Evolutionary conservation across 345 rosid genomes (phyloP).

Genomic region (Populus alba): DNA sequence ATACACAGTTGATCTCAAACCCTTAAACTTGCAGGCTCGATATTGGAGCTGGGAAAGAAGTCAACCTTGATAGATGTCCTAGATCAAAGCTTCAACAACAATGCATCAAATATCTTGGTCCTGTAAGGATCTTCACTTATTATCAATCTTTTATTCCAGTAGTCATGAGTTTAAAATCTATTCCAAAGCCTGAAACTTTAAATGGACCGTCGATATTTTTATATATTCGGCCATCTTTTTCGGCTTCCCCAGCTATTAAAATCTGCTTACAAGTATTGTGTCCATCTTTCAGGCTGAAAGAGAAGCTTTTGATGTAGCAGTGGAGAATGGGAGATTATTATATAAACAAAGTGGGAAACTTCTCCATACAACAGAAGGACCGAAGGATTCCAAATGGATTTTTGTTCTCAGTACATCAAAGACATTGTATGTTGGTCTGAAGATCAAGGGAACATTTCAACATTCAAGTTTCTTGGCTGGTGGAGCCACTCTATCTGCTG

Average conservation of each 20-base stretch:
- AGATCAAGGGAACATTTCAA: conserved; percentile 81
- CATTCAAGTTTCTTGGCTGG: conserved; percentile 94
- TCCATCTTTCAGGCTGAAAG: conserved; percentile 57
- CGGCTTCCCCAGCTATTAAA: neutral
- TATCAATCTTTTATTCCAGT: neutral
- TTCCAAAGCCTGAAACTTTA: neutral
- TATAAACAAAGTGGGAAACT: conserved; percentile 53
- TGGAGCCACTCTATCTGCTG: conserved; percentile 87
- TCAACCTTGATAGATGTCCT: conserved; percentile 64
- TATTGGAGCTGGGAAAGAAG: conserved; percentile 78
- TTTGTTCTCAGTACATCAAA: conserved; percentile 78
- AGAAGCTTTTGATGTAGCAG: conserved; percentile 53
- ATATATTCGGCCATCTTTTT: neutral
- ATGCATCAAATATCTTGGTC: conserved; percentile 93
- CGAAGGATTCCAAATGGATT: conserved; percentile 75
- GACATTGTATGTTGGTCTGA: conserved; percentile 59
- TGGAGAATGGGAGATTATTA: conserved; percentile 48
- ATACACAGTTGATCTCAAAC: conserved; percentile 15
- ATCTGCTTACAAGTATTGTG: neutral
- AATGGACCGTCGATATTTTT: neutral
- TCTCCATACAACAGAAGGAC: conserved; percentile 59
- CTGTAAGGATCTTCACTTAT: conserved; percentile 48
- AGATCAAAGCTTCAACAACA: conserved; percentile 76
- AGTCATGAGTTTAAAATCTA: neutral
- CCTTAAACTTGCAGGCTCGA: conserved; percentile 65